Conservation (phyloP, 2,329 filamentous ascomycete genomes). For the Akanthomyces lecanii region DNA sequence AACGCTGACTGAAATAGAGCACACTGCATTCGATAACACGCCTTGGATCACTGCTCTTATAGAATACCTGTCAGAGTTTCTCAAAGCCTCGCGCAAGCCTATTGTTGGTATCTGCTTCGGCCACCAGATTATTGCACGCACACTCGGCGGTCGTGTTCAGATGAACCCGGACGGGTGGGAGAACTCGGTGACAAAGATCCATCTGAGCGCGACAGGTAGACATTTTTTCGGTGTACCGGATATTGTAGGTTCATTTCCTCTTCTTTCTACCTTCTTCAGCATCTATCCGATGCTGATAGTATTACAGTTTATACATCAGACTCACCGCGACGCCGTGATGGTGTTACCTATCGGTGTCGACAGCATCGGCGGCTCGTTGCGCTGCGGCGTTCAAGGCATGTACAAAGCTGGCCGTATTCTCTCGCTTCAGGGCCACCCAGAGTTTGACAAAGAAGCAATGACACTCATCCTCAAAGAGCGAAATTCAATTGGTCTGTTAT, state of each 20-base stretch:
- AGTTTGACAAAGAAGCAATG: constrained; percentile 40
- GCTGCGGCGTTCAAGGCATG: constrained; percentile 41
- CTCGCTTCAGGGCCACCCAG: constrained; percentile 46
- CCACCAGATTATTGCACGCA: constrained; percentile 44
- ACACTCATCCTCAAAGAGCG: constrained; percentile 30
- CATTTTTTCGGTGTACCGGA: constrained; percentile 35
- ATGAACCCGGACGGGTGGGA: constrained; percentile 42
- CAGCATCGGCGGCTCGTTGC: constrained; percentile 38
- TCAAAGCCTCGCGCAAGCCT: constrained; percentile 27
- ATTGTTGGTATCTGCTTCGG: constrained; percentile 46
- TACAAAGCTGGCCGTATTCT: constrained; percentile 37
- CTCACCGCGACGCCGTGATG: constrained; percentile 44
- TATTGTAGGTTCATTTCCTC: constrained; percentile 25
- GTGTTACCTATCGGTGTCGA: constrained; percentile 35
- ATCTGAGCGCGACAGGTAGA: constrained; percentile 37
- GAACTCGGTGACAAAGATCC: constrained; percentile 39
- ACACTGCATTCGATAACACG: constrained; percentile 40
- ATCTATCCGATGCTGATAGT: not conserved
- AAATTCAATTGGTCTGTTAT: constrained; percentile 25
- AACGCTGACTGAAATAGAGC: constrained; percentile 22
- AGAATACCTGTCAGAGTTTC: constrained; percentile 32
- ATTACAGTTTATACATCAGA: constrained; percentile 40
- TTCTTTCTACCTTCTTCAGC: not conserved
- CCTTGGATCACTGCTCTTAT: constrained; percentile 43
- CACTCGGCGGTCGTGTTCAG: constrained; percentile 35